phyloP scores from a whole-genome alignment of 495 filamentous ascomycete genomes.

The Trichoderma asperelloides region DNA sequence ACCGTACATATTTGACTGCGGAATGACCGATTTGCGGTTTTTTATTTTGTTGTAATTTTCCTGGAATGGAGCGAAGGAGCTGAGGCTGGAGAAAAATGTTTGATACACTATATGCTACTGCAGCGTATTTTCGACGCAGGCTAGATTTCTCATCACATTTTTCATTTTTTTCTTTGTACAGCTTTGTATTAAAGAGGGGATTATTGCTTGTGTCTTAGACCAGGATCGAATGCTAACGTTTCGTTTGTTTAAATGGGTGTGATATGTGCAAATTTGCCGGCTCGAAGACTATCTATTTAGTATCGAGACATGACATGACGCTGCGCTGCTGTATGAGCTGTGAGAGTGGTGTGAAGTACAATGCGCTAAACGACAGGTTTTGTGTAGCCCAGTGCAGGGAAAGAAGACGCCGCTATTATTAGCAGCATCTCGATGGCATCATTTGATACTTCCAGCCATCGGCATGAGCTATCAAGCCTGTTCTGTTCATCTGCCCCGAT shows the following conservation, averaged over 20 bases:
- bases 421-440: not conserved
- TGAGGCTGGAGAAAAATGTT: not conserved
- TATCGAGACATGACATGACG: not conserved
- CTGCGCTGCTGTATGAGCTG: not conserved
- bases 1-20: slow-evolving; percentile 3
- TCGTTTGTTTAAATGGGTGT: slow-evolving; percentile 3
- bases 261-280: not conserved
- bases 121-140: not conserved
- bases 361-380: not conserved
- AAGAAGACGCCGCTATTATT: not conserved
- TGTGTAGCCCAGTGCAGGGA: not conserved
- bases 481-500: not conserved
- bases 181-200: not conserved
- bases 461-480: not conserved
- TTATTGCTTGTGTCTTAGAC: slow-evolving; percentile 4
- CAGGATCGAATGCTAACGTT: slow-evolving; percentile 6
- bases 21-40: not conserved
- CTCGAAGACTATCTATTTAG: not conserved
- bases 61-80: slow-evolving; percentile 6
- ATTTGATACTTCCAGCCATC: not conserved
- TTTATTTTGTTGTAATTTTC: not conserved
- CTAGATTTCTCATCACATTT: not conserved
- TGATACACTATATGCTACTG: not conserved
- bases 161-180: not conserved
- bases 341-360: not conserved